Evolutionary conservation across 179 eudicot genomes (phyloP), one percentile per base, ranked within the genome.

Genomic region (Nepenthes alata): DNA sequence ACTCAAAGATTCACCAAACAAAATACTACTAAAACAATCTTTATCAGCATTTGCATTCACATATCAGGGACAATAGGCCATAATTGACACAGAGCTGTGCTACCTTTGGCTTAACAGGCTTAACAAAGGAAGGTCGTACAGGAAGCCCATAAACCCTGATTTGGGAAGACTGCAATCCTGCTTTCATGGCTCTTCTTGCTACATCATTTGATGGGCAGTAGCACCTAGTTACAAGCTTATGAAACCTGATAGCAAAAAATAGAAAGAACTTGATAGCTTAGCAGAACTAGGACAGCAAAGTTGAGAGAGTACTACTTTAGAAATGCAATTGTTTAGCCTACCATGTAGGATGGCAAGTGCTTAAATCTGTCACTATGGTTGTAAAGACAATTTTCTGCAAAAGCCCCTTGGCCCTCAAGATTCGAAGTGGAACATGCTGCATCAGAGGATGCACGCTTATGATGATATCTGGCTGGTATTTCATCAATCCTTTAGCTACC

Each of bases 311-410:
- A 4, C 55, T 11, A 52, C 55, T 5, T 25, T 55, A 55, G 12
- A 55, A 34, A 35, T 41, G n/a, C 8, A 15, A 53, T 35, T n/a
- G 62, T 35, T 39, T 50, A 65, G 57, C 66, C 63, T 80, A 93
- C 98, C 96, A 93, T 55, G 98, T 93, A 16, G 93, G 97, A 75
- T 93, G 98, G 70, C 98, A 93, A 48, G 98, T 89, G 80, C 88
- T 81, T 56, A 93, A 77, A 77, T 93, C 98, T 1, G 97, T 93
- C 57, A 93, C 67, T 15, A 93, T 97, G 49, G 98, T 93, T 53
- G 97, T 81, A 74, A 93, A 93, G 55, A 90, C 89, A 61, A 93
- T 86, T 82, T 89, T 93, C 64, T 89, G 66, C 68, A 89, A 73
- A 37, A 93, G 90, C 50, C 97, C 96, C 72, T 76, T 89, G 34